Evolutionary conservation across 805 yeast species (phyloP).

Genomic region (Clavispora santaluciae): DNA sequence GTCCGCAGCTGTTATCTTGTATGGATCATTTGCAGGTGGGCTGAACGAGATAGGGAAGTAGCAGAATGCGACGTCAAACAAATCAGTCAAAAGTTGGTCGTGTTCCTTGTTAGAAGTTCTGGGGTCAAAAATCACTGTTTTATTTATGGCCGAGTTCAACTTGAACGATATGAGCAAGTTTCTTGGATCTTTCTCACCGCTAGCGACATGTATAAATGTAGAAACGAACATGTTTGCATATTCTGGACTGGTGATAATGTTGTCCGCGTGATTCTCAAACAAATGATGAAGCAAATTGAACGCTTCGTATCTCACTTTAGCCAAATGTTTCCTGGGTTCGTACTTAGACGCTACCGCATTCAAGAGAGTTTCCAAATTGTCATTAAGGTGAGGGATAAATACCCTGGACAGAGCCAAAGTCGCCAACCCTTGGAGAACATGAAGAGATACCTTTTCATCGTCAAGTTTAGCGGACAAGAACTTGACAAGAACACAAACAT

Average conservation of each 20-base stretch:
- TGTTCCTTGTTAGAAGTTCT: conserved; percentile 26
- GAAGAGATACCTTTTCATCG: conserved; percentile 52
- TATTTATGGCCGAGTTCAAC: conserved; percentile 46
- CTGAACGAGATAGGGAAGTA: conserved; percentile 94
- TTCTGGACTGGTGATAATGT: conserved; percentile 11
- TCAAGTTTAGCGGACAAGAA: conserved; percentile 66
- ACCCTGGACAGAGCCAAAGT: conserved; percentile 50
- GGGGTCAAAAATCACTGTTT: conserved; percentile 26
- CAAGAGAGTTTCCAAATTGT: conserved; percentile 35
- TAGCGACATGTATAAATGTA: conserved; percentile 62
- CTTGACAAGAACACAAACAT: conserved; percentile 44
- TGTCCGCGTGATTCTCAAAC: conserved; percentile 22
- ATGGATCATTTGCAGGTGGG: conserved; percentile 88
- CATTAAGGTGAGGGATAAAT: conserved; percentile 29
- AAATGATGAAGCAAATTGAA: conserved; percentile 46
- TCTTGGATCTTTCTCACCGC: conserved; percentile 92
- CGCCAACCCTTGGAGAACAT: conserved; percentile 50
- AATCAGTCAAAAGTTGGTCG: conserved; percentile 47
- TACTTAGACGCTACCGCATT: conserved; percentile 27
- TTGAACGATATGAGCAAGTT: conserved; percentile 70
- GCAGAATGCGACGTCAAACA: conserved; percentile 88
- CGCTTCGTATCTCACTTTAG: conserved; percentile 56
- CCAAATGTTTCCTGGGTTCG: conserved; percentile 54
- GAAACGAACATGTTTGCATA: conserved; percentile 43
- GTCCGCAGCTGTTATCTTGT: conserved; percentile 70